Percentiles rank a stretch among this genome's conserved stretches.
Evolutionary conservation across 768 basidiomycete species (phyloP).

Genomic region (Mycena capillaripes): DNA sequence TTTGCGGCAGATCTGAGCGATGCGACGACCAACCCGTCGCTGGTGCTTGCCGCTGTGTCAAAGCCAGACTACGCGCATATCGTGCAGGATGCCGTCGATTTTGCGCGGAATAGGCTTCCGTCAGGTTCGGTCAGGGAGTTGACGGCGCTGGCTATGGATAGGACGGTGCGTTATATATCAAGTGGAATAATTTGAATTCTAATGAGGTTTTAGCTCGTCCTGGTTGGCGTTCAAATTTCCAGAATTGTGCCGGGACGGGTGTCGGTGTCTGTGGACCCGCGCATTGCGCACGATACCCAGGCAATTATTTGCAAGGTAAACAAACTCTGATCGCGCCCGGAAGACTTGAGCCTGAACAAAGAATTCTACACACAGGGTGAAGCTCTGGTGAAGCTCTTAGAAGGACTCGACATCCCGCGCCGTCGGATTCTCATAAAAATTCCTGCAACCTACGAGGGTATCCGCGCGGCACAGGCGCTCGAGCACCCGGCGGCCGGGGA

Average conservation of each 20-base stretch:
- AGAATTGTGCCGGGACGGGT: constrained; percentile 51
- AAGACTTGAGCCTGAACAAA: too few species aligned
- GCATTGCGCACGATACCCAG: constrained; percentile 45
- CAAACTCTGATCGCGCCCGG: not conserved
- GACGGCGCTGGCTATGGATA: constrained; percentile 47
- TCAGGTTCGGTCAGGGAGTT: constrained; percentile 37
- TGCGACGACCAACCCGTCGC: constrained; percentile 54
- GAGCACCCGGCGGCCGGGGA: constrained; percentile 35
- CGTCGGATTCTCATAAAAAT: constrained; percentile 52
- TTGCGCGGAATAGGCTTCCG: constrained; percentile 35
- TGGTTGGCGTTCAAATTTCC: constrained; percentile 49
- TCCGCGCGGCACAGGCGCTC: constrained; percentile 48
- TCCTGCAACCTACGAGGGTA: constrained; percentile 51
- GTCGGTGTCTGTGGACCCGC: constrained; percentile 53
- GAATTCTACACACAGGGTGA: constrained; percentile 35
- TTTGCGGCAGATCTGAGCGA: constrained; percentile 45
- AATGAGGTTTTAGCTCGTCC: constrained; percentile 45
- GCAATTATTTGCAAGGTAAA: constrained; percentile 46
- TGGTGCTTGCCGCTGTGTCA: constrained; percentile 49
- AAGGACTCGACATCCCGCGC: constrained; percentile 46
- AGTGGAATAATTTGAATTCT: not conserved
- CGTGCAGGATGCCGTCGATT: constrained; percentile 46
- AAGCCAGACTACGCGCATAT: constrained; percentile 50
- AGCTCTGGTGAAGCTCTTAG: constrained; percentile 45
- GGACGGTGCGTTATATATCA: constrained; percentile 40